These are phyloP conservation scores for Psilocybe azurescens DNA, from an alignment of 768 basidiomycete species.

Conservation along the genomic window DNA sequence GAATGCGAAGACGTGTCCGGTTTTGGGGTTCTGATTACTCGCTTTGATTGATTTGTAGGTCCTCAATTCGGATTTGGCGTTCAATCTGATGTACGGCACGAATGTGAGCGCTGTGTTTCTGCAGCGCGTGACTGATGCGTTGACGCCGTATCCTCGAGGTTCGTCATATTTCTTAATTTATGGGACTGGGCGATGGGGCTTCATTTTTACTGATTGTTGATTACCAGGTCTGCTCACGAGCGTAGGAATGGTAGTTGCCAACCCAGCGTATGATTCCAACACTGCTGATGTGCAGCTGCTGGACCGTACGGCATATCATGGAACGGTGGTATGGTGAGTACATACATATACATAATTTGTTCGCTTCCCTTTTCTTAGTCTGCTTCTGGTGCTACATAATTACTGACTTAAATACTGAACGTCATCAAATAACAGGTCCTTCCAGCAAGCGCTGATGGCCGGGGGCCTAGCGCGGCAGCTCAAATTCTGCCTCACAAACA, in stretches of 20 bases:
- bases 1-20: too few species aligned
- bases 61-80: constrained; percentile 47
- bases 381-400: too few species aligned
- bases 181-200: too few species aligned
- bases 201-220: not conserved
- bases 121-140: constrained; percentile 40
- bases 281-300: constrained; percentile 42
- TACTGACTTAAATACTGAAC: too few species aligned
- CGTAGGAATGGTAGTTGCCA: constrained; percentile 52
- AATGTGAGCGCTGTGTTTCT: constrained; percentile 42
- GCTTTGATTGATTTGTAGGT: constrained; percentile 28
- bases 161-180: not conserved
- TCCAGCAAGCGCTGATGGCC: constrained; percentile 52
- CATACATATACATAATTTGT: not conserved
- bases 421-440: constrained; percentile 29
- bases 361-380: too few species aligned
- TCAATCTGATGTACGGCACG: constrained; percentile 43
- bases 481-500: constrained; percentile 33
- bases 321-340: constrained; percentile 38
- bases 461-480: constrained; percentile 45
- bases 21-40: not conserved
- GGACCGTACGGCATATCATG: constrained; percentile 40
- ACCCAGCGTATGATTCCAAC: constrained; percentile 49
- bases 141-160: constrained; percentile 50
- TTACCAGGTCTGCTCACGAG: constrained; percentile 44